phyloP scores from a whole-genome alignment of 2,329 filamentous ascomycete genomes.

The Akanthomyces muscarius region DNA sequence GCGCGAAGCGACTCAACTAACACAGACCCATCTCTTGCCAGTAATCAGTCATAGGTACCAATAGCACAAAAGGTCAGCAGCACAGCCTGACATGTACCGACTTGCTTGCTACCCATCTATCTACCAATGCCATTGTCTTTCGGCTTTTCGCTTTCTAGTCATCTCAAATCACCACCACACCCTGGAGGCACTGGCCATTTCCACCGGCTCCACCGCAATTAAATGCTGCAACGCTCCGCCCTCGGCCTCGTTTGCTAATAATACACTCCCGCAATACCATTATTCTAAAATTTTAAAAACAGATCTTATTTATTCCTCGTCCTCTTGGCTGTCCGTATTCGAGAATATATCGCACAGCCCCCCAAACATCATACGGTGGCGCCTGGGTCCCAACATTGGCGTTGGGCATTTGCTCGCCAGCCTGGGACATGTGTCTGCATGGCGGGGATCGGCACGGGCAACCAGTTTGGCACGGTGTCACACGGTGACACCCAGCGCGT shows the following conservation, averaged over 20 bases:
- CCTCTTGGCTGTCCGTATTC: not conserved
- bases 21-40: not conserved
- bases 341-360: conserved; percentile 1
- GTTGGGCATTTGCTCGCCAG: not conserved
- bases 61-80: not conserved
- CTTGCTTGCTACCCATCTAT: not conserved
- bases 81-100: not conserved
- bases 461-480: not conserved
- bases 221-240: not conserved
- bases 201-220: conserved; percentile 16
- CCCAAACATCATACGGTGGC: conserved; percentile 10
- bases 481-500: conserved; percentile 10
- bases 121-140: not conserved
- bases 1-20: not conserved
- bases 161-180: not conserved
- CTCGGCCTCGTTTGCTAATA: conserved; percentile 7
- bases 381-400: not conserved
- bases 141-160: too few species aligned
- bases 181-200: not conserved
- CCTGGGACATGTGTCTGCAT: conserved; percentile 3
- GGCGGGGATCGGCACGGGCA: not conserved
- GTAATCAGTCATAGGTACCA: not conserved
- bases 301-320: not conserved
- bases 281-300: not conserved
- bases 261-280: not conserved